phyloP scores from a whole-genome alignment of 2,329 filamentous ascomycete species.

The Gliomastix tumulicola region DNA sequence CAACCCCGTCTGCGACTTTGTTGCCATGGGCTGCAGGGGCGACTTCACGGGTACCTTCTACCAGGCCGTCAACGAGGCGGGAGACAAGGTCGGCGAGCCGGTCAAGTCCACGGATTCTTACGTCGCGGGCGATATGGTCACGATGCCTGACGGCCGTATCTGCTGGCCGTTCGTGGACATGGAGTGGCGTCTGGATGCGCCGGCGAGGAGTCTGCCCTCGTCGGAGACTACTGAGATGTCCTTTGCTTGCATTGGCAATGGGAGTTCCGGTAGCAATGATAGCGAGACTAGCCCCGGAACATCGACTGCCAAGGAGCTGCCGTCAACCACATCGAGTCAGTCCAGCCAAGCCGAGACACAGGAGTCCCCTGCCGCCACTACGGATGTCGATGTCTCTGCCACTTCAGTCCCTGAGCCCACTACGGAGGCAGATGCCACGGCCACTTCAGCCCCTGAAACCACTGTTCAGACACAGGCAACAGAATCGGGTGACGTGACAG shows the following conservation, averaged over 20 bases:
- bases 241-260: not conserved
- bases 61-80: slow-evolving; percentile 46
- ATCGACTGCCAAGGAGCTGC: too few species aligned
- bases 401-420: too few species aligned
- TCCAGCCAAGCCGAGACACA: too few species aligned
- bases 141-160: slow-evolving; percentile 47
- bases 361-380: too few species aligned
- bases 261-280: not conserved
- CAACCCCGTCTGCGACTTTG: slow-evolving; percentile 43
- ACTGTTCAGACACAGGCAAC: too few species aligned
- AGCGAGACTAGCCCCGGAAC: too few species aligned
- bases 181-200: slow-evolving; percentile 30
- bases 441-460: too few species aligned
- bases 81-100: slow-evolving; percentile 42
- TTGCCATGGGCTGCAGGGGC: slow-evolving; percentile 55
- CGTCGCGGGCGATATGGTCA: slow-evolving; percentile 57
- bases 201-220: not conserved
- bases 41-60: slow-evolving; percentile 51
- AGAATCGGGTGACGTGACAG: too few species aligned
- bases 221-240: not conserved
- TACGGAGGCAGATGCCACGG: too few species aligned
- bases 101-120: slow-evolving; percentile 44
- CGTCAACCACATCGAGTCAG: too few species aligned
- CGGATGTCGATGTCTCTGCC: too few species aligned
- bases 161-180: slow-evolving; percentile 57